phyloP scores from a whole-genome alignment of 2,329 filamentous ascomycete genomes.

The Pseudocercospora musae region DNA sequence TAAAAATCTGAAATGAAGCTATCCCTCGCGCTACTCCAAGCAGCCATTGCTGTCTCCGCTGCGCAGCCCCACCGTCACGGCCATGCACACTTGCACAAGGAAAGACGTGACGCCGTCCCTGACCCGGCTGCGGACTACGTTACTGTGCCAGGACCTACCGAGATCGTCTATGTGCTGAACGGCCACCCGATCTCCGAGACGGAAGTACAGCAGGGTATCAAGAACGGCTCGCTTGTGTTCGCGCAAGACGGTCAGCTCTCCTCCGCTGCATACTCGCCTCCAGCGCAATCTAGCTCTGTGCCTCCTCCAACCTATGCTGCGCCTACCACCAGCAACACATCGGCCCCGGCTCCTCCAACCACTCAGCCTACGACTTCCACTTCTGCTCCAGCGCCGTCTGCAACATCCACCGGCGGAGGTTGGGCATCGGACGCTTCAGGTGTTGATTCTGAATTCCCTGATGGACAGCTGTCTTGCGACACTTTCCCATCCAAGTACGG shows the following conservation, averaged over 20 bases:
- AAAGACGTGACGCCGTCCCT: slow-evolving; percentile 49
- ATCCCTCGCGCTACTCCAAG: slow-evolving; percentile 35
- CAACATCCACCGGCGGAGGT: slow-evolving; percentile 5
- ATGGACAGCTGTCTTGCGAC: slow-evolving; percentile 67
- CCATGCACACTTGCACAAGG: slow-evolving; percentile 60
- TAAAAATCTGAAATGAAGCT: slow-evolving; percentile 36
- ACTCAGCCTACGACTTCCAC: slow-evolving; percentile 15
- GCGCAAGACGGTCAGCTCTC: slow-evolving; percentile 49
- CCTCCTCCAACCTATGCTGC: slow-evolving; percentile 20
- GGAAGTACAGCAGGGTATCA: slow-evolving; percentile 69
- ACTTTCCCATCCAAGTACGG: slow-evolving; percentile 79
- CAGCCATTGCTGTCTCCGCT: slow-evolving; percentile 44
- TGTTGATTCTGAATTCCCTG: slow-evolving; percentile 68
- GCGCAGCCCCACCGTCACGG: slow-evolving; percentile 57
- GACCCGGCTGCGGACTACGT: slow-evolving; percentile 45
- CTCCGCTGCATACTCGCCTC: slow-evolving; percentile 30
- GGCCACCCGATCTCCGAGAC: slow-evolving; percentile 58
- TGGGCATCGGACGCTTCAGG: slow-evolving; percentile 45
- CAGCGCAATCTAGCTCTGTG: slow-evolving; percentile 9
- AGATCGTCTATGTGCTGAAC: slow-evolving; percentile 69
- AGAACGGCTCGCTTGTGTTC: slow-evolving; percentile 63
- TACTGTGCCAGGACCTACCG: slow-evolving; percentile 59
- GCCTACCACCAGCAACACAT: slow-evolving; percentile 12
- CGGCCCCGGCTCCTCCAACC: slow-evolving; percentile 7
- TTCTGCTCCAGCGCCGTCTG: slow-evolving; percentile 5